Base-by-base conservation (phyloP, 2,329 filamentous ascomycete species). In the Eutypa lata region DNA sequence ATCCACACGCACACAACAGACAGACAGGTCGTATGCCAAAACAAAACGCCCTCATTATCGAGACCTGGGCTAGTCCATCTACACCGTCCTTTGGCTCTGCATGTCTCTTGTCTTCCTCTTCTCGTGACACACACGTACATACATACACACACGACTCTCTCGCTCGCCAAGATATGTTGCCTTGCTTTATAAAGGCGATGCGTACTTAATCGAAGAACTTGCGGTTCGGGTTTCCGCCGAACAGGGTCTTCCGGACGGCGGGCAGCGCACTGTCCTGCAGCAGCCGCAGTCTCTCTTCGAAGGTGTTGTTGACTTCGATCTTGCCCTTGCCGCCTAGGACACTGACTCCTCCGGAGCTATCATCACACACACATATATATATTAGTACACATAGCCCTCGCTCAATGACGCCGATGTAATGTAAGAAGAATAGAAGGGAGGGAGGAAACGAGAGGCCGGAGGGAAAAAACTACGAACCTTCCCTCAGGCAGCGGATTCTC, bases 221-320 rank as follows among this genome's bases (percentile, higher is more conserved):
- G 72, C 94, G 87, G 83, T 97, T 97, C 65, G 86, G 81, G 78
- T 99, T 99, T 77, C 90, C 87, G 56, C 94, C 94, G 68, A 99
- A 99, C 54, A 99, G 80, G 16, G 88, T 88, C 71, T 89, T 83
- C 67, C 94, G 84, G 66, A 99, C 87, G 44, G 86, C 86, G 14
- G 94, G 94, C 53, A 97, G 83, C 49, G 90, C 89, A 61, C 89
- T 89, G 53, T 87, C 86, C 75, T 96, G 88, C 60, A 97, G 84
- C 56, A 97, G 80, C 66, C 82, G 83, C 73, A 99, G 79, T 61
- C 94, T 87, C 70, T 96, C 89, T 71, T 97, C 94, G 63, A 97
- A 89, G 51, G 94, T 97, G 79, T 99, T 97, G 83, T 97, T 92
- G 73, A 99, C 93, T 66, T 96, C 91, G 70, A 99, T 97, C 81